These are phyloP conservation scores for Eucalyptus pauciflora DNA, from an alignment of 345 rosid genomes.

Conservation along the genomic window DNA sequence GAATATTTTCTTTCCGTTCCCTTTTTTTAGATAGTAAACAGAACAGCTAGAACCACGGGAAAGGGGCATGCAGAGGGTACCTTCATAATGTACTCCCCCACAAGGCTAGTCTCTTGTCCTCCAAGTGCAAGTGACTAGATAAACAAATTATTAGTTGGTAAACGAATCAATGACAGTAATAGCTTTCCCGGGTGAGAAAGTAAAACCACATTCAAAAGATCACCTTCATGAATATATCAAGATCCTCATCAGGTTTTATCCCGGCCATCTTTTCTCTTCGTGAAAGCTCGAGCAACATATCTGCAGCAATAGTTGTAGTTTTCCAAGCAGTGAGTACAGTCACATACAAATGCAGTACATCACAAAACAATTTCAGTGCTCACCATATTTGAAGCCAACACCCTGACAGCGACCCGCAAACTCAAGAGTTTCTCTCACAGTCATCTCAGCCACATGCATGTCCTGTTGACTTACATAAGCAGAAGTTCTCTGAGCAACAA, in stretches of 20 bases:
- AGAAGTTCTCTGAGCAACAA: conserved; percentile 83
- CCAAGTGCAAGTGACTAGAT: conserved; percentile 81
- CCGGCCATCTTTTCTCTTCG: conserved; percentile 90
- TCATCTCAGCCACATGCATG: conserved; percentile 94
- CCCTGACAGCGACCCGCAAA: conserved; percentile 95
- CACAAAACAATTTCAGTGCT: not conserved
- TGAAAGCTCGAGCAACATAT: conserved; percentile 89
- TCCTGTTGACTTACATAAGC: conserved; percentile 97
- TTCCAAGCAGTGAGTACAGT: not conserved
- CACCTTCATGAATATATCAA: conserved; percentile 98
- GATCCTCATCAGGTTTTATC: conserved; percentile 97
- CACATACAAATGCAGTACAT: not conserved
- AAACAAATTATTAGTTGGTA: not conserved
- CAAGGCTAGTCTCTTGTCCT: conserved; percentile 74
- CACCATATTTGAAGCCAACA: conserved; percentile 90
- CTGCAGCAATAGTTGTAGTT: conserved; percentile 9
- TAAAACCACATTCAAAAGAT: not conserved
- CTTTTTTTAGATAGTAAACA: not conserved
- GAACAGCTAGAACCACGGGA: not conserved
- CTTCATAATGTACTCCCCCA: conserved; percentile 92
- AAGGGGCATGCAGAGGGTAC: conserved; percentile 30
- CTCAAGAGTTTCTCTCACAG: conserved; percentile 79
- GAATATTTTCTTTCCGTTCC: not conserved
- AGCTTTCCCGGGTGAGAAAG: not conserved
- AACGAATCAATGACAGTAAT: not conserved